These are phyloP conservation scores for Penicillium fimorum DNA, from an alignment of 495 filamentous ascomycete genomes.

Conservation along the genomic window DNA sequence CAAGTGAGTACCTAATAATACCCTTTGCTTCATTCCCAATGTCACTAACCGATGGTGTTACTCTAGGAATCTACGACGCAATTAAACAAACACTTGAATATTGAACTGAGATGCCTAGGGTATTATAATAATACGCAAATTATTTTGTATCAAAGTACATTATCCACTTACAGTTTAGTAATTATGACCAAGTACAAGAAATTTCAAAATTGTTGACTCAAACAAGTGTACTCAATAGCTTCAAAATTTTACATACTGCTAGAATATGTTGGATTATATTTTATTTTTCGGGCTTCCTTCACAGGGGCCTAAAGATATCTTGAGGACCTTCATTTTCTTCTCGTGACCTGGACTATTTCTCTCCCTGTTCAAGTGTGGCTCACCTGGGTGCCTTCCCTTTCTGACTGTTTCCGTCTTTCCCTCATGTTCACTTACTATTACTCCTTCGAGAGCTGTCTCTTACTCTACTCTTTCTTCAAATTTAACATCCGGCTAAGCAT, in stretches of 20 bases:
- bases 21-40: neutral
- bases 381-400: too few species aligned
- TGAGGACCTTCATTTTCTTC: neutral
- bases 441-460: too few species aligned
- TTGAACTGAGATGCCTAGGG: slow-evolving; percentile 25
- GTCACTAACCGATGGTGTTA: slow-evolving; percentile 6
- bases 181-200: neutral
- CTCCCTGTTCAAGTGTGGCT: too few species aligned
- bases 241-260: neutral
- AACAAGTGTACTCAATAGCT: neutral
- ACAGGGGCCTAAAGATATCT: neutral
- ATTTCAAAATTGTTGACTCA: neutral
- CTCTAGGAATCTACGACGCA: slow-evolving; percentile 61
- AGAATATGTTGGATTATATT: neutral
- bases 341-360: too few species aligned
- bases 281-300: neutral
- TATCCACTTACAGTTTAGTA: neutral
- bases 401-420: too few species aligned
- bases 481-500: too few species aligned
- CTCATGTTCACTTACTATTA: too few species aligned
- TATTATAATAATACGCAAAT: neutral
- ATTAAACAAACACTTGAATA: slow-evolving; percentile 61
- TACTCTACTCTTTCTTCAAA: too few species aligned
- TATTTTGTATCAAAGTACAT: neutral
- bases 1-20: slow-evolving; percentile 61